These are phyloP conservation scores for Hirschfeldia incana DNA, from an alignment of 345 rosid genomes.

Conservation along the genomic window DNA sequence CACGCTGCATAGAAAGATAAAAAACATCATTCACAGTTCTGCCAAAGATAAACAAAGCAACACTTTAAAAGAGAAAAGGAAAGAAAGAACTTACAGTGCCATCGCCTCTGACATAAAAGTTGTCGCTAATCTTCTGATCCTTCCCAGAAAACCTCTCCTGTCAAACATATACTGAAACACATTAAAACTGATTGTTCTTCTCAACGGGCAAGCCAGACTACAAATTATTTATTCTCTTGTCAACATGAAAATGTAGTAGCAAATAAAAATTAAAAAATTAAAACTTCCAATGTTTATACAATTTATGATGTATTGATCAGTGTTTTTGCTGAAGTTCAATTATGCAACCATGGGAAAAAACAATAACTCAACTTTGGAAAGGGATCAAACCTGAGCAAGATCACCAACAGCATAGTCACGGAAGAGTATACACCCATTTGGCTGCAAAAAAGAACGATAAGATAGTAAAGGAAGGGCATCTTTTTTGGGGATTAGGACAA, in stretches of 20 bases:
- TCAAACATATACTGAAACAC: constrained; percentile 21
- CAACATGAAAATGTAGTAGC: background rate
- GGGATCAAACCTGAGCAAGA: constrained; percentile 80
- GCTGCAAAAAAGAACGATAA: constrained; percentile 45
- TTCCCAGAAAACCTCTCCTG: constrained; percentile 88
- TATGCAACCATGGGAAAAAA: background rate
- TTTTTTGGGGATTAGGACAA: constrained; percentile 64
- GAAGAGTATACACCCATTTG: constrained; percentile 71
- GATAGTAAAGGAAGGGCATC: constrained; percentile 56
- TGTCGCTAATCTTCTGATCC: constrained; percentile 85
- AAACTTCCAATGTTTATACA: background rate
- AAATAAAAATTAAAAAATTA: background rate
- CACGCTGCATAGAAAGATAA: constrained; percentile 55
- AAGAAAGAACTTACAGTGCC: constrained; percentile 75
- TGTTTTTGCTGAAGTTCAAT: background rate
- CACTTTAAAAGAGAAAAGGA: background rate
- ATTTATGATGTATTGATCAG: background rate
- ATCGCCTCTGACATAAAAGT: constrained; percentile 91
- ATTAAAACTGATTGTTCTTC: constrained; percentile 1
- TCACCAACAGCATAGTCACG: constrained; percentile 90
- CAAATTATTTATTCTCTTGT: background rate
- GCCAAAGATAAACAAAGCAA: constrained; percentile 7
- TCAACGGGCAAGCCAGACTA: background rate
- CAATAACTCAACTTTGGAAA: background rate
- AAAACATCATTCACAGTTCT: constrained; percentile 6